Evolutionary conservation across 352 stramenopile species (phyloP).

Genomic region (Phytophthora syringae): DNA sequence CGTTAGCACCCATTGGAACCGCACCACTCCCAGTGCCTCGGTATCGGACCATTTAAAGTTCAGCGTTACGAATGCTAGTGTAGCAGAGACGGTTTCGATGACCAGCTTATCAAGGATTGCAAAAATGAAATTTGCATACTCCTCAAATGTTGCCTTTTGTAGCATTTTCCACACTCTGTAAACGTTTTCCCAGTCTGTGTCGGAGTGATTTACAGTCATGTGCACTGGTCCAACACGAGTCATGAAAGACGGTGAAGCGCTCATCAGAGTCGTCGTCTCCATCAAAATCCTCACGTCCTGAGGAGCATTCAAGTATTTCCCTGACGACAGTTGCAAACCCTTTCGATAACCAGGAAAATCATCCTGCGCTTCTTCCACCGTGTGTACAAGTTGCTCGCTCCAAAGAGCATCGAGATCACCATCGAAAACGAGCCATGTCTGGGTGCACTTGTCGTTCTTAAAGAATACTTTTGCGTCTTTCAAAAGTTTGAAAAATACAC

Average conservation of each 20-base stretch:
- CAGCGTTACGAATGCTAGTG: conserved; percentile 46
- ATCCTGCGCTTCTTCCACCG: conserved; percentile 30
- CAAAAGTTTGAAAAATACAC: conserved; percentile 48
- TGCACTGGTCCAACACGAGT: conserved; percentile 53
- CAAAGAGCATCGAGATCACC: conserved; percentile 55
- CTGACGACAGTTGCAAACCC: conserved; percentile 44
- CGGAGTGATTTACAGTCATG: conserved; percentile 11
- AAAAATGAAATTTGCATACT: conserved; percentile 45
- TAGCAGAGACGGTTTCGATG: conserved; percentile 47
- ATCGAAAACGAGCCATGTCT: conserved; percentile 77
- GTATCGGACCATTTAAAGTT: conserved; percentile 40
- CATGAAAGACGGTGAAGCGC: conserved; percentile 63
- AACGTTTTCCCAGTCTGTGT: conserved; percentile 28
- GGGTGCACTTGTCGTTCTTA: conserved; percentile 15
- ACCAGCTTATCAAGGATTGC: conserved; percentile 47
- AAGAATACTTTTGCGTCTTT: conserved; percentile 51
- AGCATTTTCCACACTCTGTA: conserved; percentile 58
- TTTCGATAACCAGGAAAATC: conserved; percentile 13
- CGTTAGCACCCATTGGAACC: conserved; percentile 40
- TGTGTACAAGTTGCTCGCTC: conserved; percentile 56
- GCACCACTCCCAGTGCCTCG: conserved; percentile 1
- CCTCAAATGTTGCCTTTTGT: conserved; percentile 34
- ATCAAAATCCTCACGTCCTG: conserved; percentile 52
- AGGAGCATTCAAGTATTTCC: conserved; percentile 48
- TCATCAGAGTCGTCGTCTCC: conserved; percentile 54